phyloP scores from a whole-genome alignment of 805 yeast genomes.

The Brettanomyces sp. region DNA sequence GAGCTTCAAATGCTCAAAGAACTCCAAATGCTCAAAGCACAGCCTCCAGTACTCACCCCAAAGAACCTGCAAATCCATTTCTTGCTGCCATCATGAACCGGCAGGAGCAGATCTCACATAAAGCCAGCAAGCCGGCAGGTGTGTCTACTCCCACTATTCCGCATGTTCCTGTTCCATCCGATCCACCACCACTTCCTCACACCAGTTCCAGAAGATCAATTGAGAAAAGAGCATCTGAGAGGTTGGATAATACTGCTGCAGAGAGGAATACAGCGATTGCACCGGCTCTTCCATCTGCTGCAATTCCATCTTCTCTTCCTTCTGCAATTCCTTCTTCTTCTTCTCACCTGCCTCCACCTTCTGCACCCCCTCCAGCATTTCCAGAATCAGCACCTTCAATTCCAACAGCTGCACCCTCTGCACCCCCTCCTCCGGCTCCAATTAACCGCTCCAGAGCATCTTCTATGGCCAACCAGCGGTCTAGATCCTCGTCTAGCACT shows the following conservation, averaged over 20 bases:
- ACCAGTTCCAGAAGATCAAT: not conserved
- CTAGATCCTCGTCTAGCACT: constrained; percentile 3
- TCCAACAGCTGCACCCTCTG: constrained; percentile 5
- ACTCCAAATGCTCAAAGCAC: not conserved
- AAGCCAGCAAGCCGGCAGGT: no score
- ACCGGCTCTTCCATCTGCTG: constrained; percentile 1
- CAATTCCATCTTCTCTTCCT: constrained; percentile 13
- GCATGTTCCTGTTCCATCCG: constrained; percentile 10
- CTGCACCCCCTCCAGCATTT: constrained; percentile 4
- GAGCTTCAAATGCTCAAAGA: not conserved
- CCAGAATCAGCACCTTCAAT: constrained; percentile 6
- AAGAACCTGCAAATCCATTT: constrained; percentile 2
- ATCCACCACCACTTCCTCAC: constrained; percentile 4
- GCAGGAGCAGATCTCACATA: not conserved
- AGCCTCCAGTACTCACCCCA: no score
- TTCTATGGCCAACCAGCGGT: constrained; percentile 1
- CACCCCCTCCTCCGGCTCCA: constrained; percentile 4
- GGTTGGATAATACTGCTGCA: no score
- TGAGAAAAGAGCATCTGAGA: no score
- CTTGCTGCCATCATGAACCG: constrained; percentile 2
- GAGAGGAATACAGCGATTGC: no score
- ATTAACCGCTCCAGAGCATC: not conserved
- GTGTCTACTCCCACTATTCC: constrained; percentile 10
- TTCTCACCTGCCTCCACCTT: constrained; percentile 5
- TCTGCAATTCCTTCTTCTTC: constrained; percentile 11